Base-by-base conservation (phyloP, 169 alveolate species). In the Eimeria zaria region DNA sequence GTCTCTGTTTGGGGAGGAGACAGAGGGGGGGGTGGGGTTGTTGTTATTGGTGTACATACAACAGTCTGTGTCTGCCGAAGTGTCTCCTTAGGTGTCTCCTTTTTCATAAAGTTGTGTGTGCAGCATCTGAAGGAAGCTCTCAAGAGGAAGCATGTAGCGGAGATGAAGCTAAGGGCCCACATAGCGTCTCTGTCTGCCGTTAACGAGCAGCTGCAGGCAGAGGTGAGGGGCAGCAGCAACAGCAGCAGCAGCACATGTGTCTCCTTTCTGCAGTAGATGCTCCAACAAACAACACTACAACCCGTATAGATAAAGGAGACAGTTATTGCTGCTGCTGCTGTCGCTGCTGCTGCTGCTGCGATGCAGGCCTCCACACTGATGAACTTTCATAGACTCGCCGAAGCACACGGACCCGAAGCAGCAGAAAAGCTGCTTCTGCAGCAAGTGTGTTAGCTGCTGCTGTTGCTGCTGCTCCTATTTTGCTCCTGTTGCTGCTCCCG, bases 391-490 rank as follows among this genome's bases (percentile, higher is more conserved):
- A 30, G 91, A 14, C 91, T 84, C 39, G 91, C 91, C 7, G 91
- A 84, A 46, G 91, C 76, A n/a, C 91, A 84, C 60, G 91, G 91
- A 30, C 91, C 58, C 71, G 91, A 53, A 22, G 91, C 91, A 60
- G 91, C 91, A 60, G 91, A 84, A 33, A 84, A 84, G 78, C 60
- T 84, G 74, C 78, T 84, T 18, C 91, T 84, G 91, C 91, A 84
- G 78, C 91, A 84, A 51, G 91, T 84, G 78, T 12, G 91, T 2
- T 44, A 36, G 62, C 60, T 84, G 91, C 80, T 58, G 78, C 33
- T 84, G 55, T 18, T 58, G 74, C 76, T 83, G 91, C 91, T 58
- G 78, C 73, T 83, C 30, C 39, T 78, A 41, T 18, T 44, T 14
- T 74, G 85, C 58, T 74, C 55, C 67, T 78, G 67, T 18, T 44